These are phyloP conservation scores for Diaporthe citriasiana DNA, from an alignment of 2,329 filamentous ascomycete species.

Conservation along the genomic window DNA sequence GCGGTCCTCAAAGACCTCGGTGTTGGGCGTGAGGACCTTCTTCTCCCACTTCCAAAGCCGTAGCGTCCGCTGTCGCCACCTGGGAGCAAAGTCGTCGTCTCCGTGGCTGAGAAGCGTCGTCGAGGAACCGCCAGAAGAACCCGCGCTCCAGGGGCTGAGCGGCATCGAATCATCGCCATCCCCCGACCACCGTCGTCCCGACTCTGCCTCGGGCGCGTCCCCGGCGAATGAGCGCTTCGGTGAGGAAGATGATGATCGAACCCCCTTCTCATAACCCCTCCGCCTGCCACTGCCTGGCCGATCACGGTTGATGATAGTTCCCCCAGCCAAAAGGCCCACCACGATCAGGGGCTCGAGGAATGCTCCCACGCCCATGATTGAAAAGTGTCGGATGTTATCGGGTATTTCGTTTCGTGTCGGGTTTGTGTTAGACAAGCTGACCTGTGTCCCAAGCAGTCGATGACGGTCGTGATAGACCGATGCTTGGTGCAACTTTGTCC, in stretches of 20 bases:
- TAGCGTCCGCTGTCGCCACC: conserved; percentile 46
- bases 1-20: conserved; percentile 69
- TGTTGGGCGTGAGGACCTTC: conserved; percentile 72
- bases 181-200: conserved; percentile 45
- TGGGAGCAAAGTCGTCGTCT: conserved; percentile 42
- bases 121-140: conserved; percentile 45
- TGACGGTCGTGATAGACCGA: neutral
- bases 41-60: conserved; percentile 59
- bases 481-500: neutral
- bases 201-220: conserved; percentile 43
- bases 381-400: neutral
- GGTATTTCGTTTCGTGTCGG: neutral
- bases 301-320: conserved; percentile 73
- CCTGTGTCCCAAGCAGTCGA: neutral
- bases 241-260: conserved; percentile 45
- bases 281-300: conserved; percentile 39
- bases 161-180: conserved; percentile 38
- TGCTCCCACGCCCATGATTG: conserved; percentile 62
- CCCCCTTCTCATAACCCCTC: conserved; percentile 4
- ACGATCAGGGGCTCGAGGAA: conserved; percentile 74
- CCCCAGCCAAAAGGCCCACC: conserved; percentile 70
- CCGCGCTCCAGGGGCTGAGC: conserved; percentile 38
- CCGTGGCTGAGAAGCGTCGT: conserved; percentile 43
- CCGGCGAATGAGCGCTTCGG: conserved; percentile 49
- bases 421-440: conserved; percentile 1